Evolutionary conservation across 116 monocot genomes (phyloP), one percentile per base, ranked within the genome.

Genomic region (Thalassia testudinum): DNA sequence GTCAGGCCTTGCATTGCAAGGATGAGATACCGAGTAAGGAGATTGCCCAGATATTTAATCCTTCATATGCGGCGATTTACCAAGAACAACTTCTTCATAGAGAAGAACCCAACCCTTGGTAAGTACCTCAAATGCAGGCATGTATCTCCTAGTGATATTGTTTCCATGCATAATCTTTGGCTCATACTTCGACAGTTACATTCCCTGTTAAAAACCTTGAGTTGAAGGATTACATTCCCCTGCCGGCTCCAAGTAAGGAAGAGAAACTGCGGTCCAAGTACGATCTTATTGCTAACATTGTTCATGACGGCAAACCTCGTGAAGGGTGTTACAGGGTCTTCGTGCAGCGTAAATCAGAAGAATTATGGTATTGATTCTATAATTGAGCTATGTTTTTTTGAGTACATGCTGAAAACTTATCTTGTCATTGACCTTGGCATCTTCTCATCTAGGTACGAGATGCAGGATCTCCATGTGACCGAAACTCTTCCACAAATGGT

Each of bases 401-500:
- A 6, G 45, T 45, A 15, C 45, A 16, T 45, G 15, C 18, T 45
- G 15, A 13, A 45, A 40, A 0, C 7, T 37, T 19, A 21, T 21
- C 21, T 21, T 0, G 18, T 21, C 20, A 2, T 0, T 37, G 15
- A 45, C 19, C 15, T 15, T n/a, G n/a, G 15, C 45, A 45, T n/a
- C 19, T 45, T 45, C 19, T 2, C 4, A 15, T 45, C 18, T 61
- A 95, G 95, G 95, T 95, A 81, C 72, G 88, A 95, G 58, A 81
- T 95, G 83, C 88, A 85, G 61, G 95, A 95, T 45, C 76, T 88
- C 15, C 95, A 95, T 68, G 95, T 95, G 14, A 85, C 76, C 0
- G 95, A 95, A 62, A 95, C 95, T 28, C 85, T 88, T 67, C 88
- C 95, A 47, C 95, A 95, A 56, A 95, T 95, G 80, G 88, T 95